Evolutionary conservation across 2,329 filamentous ascomycete genomes (phyloP), one percentile per base, ranked within the genome.

Genomic region (Metarhizium rileyi): DNA sequence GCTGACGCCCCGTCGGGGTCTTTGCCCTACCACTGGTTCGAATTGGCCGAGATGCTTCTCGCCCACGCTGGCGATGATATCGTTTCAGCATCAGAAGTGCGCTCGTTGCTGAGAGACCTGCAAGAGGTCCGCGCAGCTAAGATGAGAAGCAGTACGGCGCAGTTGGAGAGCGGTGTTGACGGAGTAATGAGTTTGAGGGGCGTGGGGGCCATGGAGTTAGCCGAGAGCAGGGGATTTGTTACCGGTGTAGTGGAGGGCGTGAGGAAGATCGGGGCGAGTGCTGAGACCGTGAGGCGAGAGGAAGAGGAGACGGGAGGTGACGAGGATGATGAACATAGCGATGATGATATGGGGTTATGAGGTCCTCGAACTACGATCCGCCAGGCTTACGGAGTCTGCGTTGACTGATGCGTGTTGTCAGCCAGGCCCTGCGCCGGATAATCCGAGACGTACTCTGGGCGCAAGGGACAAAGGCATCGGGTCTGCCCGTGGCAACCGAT

Each of bases 11-110:
- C 84, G 8, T 70, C 81, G 1, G 81, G 82, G 38, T 80, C 83
- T 14, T 72, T 98, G 28, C 93, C 93, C 0, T 97, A 95, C 64
- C 91, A 97, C 70, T 98, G 91, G 90, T 78, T 95, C 40, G 93
- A 97, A 68, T 71, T 97, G 8, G 84, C 86, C 18, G 90, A 95
- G 67, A 82, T 94, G 63, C 73, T 98, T 43, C 78, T 98, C 2
- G 86, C 90, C 44, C 85, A 88, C 49, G 90, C 90, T 4, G 77
- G 80, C 25, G 90, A 96, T 65, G 90, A 96, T 64, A 78, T 97
- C 46, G 77, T 61, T 59, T 80, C 85, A 0, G 76, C 87, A 2
- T 84, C 90, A 56, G 80, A 83, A 56, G 83, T 94, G 7, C 75
- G 90, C 6, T 78, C 85, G 25, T 64, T 95, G 52, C 65, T 96